phyloP scores from a whole-genome alignment of 73 alveolate genomes.

The Paramecium pentaurelia region DNA sequence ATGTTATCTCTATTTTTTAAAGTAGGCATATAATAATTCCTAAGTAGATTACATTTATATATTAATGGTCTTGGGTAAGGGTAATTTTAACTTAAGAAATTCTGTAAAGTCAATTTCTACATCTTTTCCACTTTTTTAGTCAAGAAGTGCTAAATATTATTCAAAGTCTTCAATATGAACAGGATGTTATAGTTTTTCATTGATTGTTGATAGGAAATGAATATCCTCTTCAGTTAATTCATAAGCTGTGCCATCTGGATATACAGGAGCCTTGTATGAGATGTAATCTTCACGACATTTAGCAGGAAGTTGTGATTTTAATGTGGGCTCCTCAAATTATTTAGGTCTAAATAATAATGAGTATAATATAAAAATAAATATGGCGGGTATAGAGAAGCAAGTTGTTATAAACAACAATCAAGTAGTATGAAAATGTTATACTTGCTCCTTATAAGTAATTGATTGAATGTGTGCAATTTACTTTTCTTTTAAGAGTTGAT shows the following conservation, averaged over 20 bases:
- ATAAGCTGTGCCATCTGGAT: background rate
- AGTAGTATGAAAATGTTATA: background rate
- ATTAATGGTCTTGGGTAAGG: background rate
- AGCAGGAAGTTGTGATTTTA: background rate
- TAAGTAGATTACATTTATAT: background rate
- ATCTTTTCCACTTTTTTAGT: slow-evolving; percentile 14
- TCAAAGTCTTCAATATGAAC: slow-evolving; percentile 2
- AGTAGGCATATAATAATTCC: background rate
- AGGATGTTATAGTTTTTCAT: background rate
- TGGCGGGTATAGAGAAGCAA: slow-evolving; percentile 27
- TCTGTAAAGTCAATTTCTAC: background rate
- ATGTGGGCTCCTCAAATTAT: background rate
- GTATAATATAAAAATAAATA: background rate
- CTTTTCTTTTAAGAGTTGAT: background rate
- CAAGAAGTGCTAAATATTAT: background rate
- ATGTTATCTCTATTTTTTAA: background rate
- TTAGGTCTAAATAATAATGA: background rate
- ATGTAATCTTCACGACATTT: slow-evolving; percentile 22
- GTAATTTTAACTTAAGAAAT: background rate
- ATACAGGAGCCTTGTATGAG: background rate
- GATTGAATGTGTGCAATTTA: background rate
- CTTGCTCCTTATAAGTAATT: background rate
- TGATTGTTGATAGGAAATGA: background rate
- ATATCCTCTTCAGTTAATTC: slow-evolving; percentile 15
- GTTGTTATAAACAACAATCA: background rate